Evolutionary conservation across 2,329 filamentous ascomycete species (phyloP).

Genomic region (Lachnellula cervina): DNA sequence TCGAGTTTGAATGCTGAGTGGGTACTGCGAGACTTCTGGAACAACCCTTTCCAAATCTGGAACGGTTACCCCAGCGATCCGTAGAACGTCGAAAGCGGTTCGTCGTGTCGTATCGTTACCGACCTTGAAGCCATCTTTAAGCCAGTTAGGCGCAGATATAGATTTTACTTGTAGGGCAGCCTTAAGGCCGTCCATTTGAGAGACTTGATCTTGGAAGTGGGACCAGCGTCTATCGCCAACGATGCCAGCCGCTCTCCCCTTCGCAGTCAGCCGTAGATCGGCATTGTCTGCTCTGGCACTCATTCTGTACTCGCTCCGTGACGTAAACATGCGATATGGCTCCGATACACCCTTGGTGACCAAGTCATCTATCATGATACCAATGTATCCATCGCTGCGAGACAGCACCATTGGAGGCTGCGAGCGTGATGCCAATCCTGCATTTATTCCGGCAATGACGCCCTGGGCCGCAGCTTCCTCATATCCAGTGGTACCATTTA

Average conservation of each 20-base stretch:
- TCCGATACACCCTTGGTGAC: constrained; percentile 96
- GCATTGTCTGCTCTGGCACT: constrained; percentile 90
- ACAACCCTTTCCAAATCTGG: constrained; percentile 54
- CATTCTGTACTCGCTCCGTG: constrained; percentile 92
- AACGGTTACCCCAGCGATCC: constrained; percentile 56
- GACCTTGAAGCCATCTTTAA: constrained; percentile 62
- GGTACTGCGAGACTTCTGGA: constrained; percentile 50
- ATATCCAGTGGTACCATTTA: constrained; percentile 97
- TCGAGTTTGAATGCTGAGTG: constrained; percentile 57
- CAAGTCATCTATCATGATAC: constrained; percentile 97
- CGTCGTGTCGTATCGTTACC: constrained; percentile 62
- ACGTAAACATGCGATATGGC: constrained; percentile 98
- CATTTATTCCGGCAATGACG: constrained; percentile 88
- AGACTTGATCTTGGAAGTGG: constrained; percentile 59
- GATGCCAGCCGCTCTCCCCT: constrained; percentile 71
- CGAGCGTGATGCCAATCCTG: constrained; percentile 70
- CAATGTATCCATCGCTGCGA: constrained; percentile 89
- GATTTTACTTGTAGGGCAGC: constrained; percentile 52
- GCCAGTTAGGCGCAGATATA: constrained; percentile 62
- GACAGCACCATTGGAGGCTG: constrained; percentile 64
- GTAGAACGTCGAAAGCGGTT: constrained; percentile 74
- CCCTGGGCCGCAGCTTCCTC: constrained; percentile 96
- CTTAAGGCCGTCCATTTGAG: constrained; percentile 64
- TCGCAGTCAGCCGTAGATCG: constrained; percentile 75
- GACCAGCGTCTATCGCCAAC: constrained; percentile 76